phyloP scores from a whole-genome alignment of 2,329 filamentous ascomycete genomes.

The Phyllosticta citrichinensis region DNA sequence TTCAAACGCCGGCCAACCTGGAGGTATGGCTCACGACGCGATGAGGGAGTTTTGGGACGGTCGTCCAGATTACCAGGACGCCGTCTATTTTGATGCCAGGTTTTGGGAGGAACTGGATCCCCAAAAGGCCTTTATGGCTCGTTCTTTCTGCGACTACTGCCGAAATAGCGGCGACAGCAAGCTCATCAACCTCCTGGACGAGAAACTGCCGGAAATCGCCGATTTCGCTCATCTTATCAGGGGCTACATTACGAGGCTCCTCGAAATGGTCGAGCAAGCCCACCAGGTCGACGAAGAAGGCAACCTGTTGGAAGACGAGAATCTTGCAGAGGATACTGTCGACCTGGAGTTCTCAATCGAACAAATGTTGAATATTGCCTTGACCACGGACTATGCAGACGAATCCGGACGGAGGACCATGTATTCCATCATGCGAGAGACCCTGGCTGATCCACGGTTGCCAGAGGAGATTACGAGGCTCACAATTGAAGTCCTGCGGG shows the following conservation, averaged over 20 bases:
- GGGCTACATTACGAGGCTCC: conserved; percentile 61
- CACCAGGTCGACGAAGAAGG: conserved; percentile 45
- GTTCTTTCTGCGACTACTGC: conserved; percentile 93
- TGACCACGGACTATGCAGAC: conserved; percentile 93
- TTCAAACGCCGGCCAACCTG: conserved; percentile 78
- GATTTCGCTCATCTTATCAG: conserved; percentile 81
- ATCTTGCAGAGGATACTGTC: conserved; percentile 59
- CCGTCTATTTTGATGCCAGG: conserved; percentile 58
- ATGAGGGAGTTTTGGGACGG: conserved; percentile 97
- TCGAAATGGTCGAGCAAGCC: conserved; percentile 52
- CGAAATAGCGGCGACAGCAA: conserved; percentile 62
- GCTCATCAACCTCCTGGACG: conserved; percentile 67
- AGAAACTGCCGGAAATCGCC: conserved; percentile 91
- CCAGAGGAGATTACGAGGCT: conserved; percentile 91
- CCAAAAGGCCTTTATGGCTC: conserved; percentile 79
- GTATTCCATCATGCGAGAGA: conserved; percentile 81
- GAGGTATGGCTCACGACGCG: conserved; percentile 82
- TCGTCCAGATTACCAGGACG: conserved; percentile 69
- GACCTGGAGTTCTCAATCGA: conserved; percentile 95
- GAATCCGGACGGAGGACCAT: conserved; percentile 93
- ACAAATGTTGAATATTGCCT: conserved; percentile 83
- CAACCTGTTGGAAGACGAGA: conserved; percentile 37
- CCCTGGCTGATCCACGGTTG: conserved; percentile 73
- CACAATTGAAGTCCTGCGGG: conserved; percentile 68
- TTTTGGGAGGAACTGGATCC: conserved; percentile 77